Evolutionary conservation across 192 early-diverging fungal genomes (phyloP).

Genomic region (Oehlia diaphana): DNA sequence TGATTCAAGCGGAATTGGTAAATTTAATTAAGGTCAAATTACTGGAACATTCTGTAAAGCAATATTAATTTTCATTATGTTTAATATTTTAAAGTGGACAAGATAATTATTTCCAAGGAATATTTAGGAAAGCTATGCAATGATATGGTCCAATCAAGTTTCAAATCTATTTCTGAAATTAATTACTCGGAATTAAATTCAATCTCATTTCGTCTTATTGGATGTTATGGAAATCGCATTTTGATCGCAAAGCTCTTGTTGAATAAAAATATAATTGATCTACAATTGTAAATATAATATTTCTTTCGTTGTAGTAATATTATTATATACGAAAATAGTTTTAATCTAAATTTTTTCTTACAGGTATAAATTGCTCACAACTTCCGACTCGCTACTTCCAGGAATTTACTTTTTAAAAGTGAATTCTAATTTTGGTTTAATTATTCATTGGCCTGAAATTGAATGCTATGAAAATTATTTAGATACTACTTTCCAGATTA

Average conservation of each 20-base stretch:
- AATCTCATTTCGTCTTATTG: constrained; percentile 19
- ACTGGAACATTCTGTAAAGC: too few species aligned
- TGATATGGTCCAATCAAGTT: neutral
- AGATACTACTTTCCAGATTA: neutral
- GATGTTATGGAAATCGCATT: constrained; percentile 7
- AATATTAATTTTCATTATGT: too few species aligned
- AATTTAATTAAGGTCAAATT: too few species aligned
- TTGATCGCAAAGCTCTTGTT: neutral
- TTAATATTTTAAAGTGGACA: too few species aligned
- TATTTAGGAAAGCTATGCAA: too few species aligned
- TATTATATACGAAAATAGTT: neutral
- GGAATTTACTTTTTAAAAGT: constrained; percentile 15
- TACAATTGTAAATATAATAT: neutral
- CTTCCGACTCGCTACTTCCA: neutral
- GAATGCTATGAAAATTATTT: constrained; percentile 18
- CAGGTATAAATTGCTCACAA: neutral
- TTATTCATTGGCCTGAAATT: constrained; percentile 28
- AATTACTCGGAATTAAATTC: neutral
- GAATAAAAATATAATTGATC: neutral
- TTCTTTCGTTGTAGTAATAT: neutral
- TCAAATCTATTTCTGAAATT: constrained; percentile 14
- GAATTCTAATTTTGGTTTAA: constrained; percentile 11
- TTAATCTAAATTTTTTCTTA: neutral
- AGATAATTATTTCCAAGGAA: too few species aligned
- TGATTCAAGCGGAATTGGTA: too few species aligned